Base-by-base conservation (phyloP, 202 grass and related monocot species). In the Brachypodium distachyon region DNA sequence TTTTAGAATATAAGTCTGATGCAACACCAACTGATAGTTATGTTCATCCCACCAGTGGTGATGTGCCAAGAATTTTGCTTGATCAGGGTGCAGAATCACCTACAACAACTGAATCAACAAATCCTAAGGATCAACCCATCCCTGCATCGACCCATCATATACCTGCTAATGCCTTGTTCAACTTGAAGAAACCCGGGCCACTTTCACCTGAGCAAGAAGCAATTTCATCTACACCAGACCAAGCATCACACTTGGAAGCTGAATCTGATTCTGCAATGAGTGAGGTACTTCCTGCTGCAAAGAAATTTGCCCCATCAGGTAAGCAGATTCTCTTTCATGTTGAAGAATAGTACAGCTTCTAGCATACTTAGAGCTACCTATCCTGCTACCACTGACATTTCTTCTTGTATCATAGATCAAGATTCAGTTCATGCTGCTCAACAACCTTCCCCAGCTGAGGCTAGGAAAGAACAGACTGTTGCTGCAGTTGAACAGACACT, bases 381-480 rank as follows among this genome's bases (percentile, higher is more conserved):
- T 49, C 39, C 12, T 73, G 53, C 53, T 37, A 70, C 11, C 13
- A 38, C 63, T 86, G 28, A 47, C 64, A 70, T 47, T 48, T 28
- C 36, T 74, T 76, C 32, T 60, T 44, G 17, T 10, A 16, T 76
- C 28, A 53, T 76, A 77, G 64, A 65, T 56, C 55, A 77, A 82
- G 56, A 32, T 42, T 56, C 26, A 56, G 12, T 14, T 65, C 47
- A 33, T 33, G 49, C 63, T 56, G 18, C 38, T 12, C 38, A 77
- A 49, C 48, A 39, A 34, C 31, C 28, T 64, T 48, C 28, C 19
- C 51, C 21, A 9, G 22, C 28, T 48, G 50, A 49, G 41, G 70
- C 82, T n/a, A 47, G 28, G 56, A 64, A 72, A 72, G 74, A 63
- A 41, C 17, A 62, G 31, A 61, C 16, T 18, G 41, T 50, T 80